These are phyloP conservation scores for Heritiera littoralis DNA, from an alignment of 345 rosid species.

Conservation along the genomic window DNA sequence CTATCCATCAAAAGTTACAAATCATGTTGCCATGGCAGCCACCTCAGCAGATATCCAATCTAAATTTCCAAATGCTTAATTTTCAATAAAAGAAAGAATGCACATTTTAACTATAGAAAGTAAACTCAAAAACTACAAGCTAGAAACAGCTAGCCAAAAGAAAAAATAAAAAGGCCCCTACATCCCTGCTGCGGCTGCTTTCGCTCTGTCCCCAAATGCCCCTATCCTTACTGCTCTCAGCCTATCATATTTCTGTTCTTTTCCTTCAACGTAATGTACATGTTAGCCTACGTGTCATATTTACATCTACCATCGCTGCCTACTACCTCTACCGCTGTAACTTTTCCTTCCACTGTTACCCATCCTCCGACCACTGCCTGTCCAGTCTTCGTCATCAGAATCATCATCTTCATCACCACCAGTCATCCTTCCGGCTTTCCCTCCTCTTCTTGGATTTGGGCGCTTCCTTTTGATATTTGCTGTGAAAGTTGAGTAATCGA, in stretches of 20 bases:
- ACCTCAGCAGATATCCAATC: background rate
- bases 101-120: background rate
- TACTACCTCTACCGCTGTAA: conserved; percentile 49
- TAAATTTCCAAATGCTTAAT: conserved; percentile 16
- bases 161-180: background rate
- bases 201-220: conserved; percentile 29
- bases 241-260: conserved; percentile 35
- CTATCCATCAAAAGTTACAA: conserved; percentile 5
- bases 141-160: conserved; percentile 19
- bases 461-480: conserved; percentile 86
- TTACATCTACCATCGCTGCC: conserved; percentile 47
- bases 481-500: conserved; percentile 76
- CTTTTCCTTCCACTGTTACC: conserved; percentile 44
- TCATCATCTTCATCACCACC: conserved; percentile 54
- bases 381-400: conserved; percentile 49
- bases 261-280: conserved; percentile 42
- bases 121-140: conserved; percentile 31
- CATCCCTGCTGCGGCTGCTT: background rate
- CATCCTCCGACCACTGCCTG: conserved; percentile 46
- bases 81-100: conserved; percentile 30
- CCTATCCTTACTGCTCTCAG: conserved; percentile 27
- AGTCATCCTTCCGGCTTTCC: conserved; percentile 28
- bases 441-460: conserved; percentile 50
- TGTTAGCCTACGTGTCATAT: conserved; percentile 52
- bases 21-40: background rate